phyloP scores from a whole-genome alignment of 2,329 filamentous ascomycete genomes.

The Colletotrichum trifolii region DNA sequence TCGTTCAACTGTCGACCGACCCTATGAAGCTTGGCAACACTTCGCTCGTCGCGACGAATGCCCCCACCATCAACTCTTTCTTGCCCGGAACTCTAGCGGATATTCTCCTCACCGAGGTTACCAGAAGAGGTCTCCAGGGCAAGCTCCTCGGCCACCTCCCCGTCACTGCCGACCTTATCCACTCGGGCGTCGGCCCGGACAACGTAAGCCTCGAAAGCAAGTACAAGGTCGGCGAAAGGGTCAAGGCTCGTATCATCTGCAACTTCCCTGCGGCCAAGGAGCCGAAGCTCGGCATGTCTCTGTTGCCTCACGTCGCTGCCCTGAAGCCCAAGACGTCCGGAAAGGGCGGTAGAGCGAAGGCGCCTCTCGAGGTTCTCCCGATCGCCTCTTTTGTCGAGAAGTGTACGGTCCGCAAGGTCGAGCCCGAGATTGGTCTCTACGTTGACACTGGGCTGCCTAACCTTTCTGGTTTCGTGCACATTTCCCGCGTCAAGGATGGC shows the following conservation, averaged over 20 bases:
- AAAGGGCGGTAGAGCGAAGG: slow-evolving; percentile 54
- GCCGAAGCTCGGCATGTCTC: slow-evolving; percentile 86
- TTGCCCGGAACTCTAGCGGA: slow-evolving; percentile 92
- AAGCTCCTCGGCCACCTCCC: slow-evolving; percentile 94
- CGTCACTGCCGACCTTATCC: slow-evolving; percentile 89
- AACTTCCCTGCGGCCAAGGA: slow-evolving; percentile 83
- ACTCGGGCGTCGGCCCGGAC: slow-evolving; percentile 81
- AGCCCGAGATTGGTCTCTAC: slow-evolving; percentile 84
- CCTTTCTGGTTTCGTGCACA: slow-evolving; percentile 90
- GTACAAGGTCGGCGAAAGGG: slow-evolving; percentile 85
- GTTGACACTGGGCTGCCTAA: slow-evolving; percentile 73
- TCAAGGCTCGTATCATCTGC: slow-evolving; percentile 88
- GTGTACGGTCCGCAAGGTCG: slow-evolving; percentile 83
- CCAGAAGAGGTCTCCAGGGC: slow-evolving; percentile 80
- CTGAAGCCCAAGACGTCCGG: slow-evolving; percentile 62
- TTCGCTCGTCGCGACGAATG: slow-evolving; percentile 74
- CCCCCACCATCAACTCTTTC: slow-evolving; percentile 89
- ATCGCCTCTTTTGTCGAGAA: slow-evolving; percentile 81
- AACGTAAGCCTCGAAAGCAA: slow-evolving; percentile 78
- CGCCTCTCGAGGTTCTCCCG: slow-evolving; percentile 70
- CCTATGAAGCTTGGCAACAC: slow-evolving; percentile 75
- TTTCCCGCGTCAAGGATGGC: slow-evolving; percentile 89
- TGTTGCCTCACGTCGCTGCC: slow-evolving; percentile 84
- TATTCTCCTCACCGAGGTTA: slow-evolving; percentile 81
- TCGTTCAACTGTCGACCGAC: slow-evolving; percentile 86